These are phyloP conservation scores for Penicillium bovifimosum DNA, from an alignment of 495 filamentous ascomycete species.

Conservation along the genomic window DNA sequence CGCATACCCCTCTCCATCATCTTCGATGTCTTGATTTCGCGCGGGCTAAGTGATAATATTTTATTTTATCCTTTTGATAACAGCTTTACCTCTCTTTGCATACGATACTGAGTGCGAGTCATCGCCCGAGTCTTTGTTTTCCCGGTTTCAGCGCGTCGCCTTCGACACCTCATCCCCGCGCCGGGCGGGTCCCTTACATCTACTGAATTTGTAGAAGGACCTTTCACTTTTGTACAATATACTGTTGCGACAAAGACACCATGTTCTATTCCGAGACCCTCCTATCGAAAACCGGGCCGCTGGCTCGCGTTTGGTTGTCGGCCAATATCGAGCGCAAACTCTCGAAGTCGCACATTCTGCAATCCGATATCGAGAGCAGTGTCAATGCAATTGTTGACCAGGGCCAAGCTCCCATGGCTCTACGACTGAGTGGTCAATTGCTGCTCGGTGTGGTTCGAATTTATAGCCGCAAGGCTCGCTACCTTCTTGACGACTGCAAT, in stretches of 20 bases:
- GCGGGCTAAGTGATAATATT: slow-evolving; percentile 5
- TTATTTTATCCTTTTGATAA: slow-evolving; percentile 4
- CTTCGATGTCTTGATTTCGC: slow-evolving; percentile 14
- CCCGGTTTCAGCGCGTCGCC: slow-evolving; percentile 36
- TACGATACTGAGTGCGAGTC: slow-evolving; percentile 8
- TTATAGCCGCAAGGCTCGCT: slow-evolving; percentile 93
- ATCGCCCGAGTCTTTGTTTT: slow-evolving; percentile 32
- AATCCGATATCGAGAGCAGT: slow-evolving; percentile 87
- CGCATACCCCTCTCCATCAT: slow-evolving; percentile 2
- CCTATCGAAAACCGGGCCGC: slow-evolving; percentile 89
- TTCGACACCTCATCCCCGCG: slow-evolving; percentile 34
- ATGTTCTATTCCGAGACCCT: slow-evolving; percentile 99
- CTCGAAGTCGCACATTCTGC: slow-evolving; percentile 87
- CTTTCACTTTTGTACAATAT: slow-evolving; percentile 6
- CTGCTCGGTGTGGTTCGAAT: slow-evolving; percentile 94
- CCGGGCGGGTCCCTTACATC: slow-evolving; percentile 31
- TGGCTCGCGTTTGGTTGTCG: slow-evolving; percentile 97
- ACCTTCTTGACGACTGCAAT: slow-evolving; percentile 93
- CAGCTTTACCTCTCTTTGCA: not conserved
- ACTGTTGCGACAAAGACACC: slow-evolving; percentile 24
- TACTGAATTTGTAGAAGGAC: slow-evolving; percentile 9
- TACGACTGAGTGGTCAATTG: slow-evolving; percentile 89
- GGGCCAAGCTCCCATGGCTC: slow-evolving; percentile 89
- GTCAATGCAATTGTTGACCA: slow-evolving; percentile 91
- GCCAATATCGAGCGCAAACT: slow-evolving; percentile 97